phyloP scores from a whole-genome alignment of 345 rosid species.

The Eucalyptus erythrocorys region DNA sequence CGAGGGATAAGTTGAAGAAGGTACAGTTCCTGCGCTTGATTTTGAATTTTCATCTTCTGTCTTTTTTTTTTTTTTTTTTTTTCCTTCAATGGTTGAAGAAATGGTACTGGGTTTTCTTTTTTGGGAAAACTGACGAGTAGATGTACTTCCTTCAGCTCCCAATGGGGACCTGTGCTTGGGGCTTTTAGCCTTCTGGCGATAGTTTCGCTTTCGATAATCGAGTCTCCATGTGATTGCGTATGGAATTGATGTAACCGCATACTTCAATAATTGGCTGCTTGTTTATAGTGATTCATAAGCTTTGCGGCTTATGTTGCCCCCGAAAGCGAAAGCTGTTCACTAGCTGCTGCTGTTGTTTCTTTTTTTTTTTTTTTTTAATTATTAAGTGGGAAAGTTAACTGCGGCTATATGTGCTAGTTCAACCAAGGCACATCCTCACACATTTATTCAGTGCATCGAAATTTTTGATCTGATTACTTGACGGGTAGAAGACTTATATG shows the following conservation, averaged over 20 bases:
- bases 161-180: neutral
- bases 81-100: neutral
- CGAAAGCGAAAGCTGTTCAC: neutral
- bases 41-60: fast-evolving
- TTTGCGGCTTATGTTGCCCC: neutral
- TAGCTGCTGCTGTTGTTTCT: neutral
- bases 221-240: neutral
- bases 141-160: neutral
- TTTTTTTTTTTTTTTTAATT: fast-evolving
- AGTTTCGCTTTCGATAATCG: neutral
- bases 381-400: neutral
- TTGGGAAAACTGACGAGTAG: neutral
- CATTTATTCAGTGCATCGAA: neutral
- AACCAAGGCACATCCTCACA: neutral
- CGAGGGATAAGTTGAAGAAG: neutral
- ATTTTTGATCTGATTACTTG: neutral
- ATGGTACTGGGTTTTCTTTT: neutral
- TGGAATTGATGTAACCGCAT: neutral
- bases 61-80: neutral
- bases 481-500: neutral
- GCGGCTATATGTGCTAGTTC: neutral
- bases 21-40: neutral
- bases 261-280: neutral
- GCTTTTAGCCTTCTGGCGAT: neutral
- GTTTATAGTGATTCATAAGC: neutral